These are phyloP conservation scores for Arthroderma sp. DNA, from an alignment of 2,329 filamentous ascomycete genomes.

Conservation along the genomic window DNA sequence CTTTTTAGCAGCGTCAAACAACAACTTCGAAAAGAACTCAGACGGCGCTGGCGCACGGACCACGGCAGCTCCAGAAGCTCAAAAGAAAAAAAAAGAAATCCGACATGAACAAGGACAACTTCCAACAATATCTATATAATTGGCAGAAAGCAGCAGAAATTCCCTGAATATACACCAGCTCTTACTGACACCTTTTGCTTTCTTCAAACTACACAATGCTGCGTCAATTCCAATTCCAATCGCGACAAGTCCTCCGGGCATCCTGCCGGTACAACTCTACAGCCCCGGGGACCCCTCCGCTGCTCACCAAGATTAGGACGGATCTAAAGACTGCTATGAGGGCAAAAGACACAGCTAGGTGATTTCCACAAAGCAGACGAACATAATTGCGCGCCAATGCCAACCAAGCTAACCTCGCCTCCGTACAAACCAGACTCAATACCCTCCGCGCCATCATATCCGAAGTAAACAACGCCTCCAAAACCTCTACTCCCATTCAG, in stretches of 20 bases:
- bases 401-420: background rate
- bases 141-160: too few relatives aligned
- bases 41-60: too few relatives aligned
- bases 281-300: slow-evolving; percentile 24
- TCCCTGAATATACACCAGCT: too few relatives aligned
- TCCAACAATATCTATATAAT: too few relatives aligned
- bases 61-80: too few relatives aligned
- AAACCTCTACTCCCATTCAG: slow-evolving; percentile 32
- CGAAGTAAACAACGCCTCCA: slow-evolving; percentile 37
- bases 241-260: slow-evolving; percentile 11
- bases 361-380: slow-evolving; percentile 2
- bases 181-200: too few relatives aligned
- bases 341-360: slow-evolving; percentile 36
- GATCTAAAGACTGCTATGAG: slow-evolving; percentile 39
- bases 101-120: too few relatives aligned
- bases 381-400: background rate
- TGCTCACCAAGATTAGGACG: slow-evolving; percentile 31
- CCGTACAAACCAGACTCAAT: slow-evolving; percentile 25
- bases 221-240: slow-evolving; percentile 17
- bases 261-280: slow-evolving; percentile 29
- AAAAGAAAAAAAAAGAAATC: too few relatives aligned
- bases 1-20: too few relatives aligned
- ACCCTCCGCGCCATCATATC: slow-evolving; percentile 37
- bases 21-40: too few relatives aligned
- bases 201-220: slow-evolving; percentile 18